Percentiles rank a stretch among this genome's conserved stretches.
phyloP scores from a whole-genome alignment of 1,284 basidiomycete species.

The Irpex sp. region DNA sequence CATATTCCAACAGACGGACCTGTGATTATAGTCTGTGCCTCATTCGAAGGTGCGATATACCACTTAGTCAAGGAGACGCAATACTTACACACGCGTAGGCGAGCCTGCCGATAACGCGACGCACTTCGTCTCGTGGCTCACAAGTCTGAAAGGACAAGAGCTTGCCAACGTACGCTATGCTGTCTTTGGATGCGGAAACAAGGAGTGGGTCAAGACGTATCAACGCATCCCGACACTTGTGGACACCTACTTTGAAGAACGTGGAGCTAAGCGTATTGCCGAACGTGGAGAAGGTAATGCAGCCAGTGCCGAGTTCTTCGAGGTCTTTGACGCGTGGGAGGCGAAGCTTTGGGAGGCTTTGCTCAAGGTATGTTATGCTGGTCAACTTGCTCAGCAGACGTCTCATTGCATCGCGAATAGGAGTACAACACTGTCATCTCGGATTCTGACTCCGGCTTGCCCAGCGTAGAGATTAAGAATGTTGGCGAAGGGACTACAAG shows the following conservation, averaged over 20 bases:
- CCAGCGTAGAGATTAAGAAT: conserved; percentile 26
- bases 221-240: conserved; percentile 43
- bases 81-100: too few species aligned
- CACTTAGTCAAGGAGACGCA: too few species aligned
- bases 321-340: conserved; percentile 42
- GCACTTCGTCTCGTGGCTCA: conserved; percentile 39
- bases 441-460: conserved; percentile 17
- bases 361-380: conserved; percentile 22
- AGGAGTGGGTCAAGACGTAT: conserved; percentile 48
- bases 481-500: conserved; percentile 32
- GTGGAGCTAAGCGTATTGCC: conserved; percentile 36
- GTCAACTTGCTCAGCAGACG: not conserved
- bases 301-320: conserved; percentile 38
- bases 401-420: not conserved
- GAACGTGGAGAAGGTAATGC: conserved; percentile 41
- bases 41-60: conserved; percentile 35
- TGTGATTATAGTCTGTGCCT: conserved; percentile 43
- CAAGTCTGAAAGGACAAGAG: conserved; percentile 22
- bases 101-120: conserved; percentile 45
- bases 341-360: conserved; percentile 36
- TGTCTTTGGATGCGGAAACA: conserved; percentile 50
- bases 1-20: conserved; percentile 41
- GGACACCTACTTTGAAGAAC: conserved; percentile 32
- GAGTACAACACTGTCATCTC: not conserved
- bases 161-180: conserved; percentile 35